These are phyloP conservation scores for Luzula sylvatica DNA, from an alignment of 176 grass and related monocot species.

Conservation along the genomic window DNA sequence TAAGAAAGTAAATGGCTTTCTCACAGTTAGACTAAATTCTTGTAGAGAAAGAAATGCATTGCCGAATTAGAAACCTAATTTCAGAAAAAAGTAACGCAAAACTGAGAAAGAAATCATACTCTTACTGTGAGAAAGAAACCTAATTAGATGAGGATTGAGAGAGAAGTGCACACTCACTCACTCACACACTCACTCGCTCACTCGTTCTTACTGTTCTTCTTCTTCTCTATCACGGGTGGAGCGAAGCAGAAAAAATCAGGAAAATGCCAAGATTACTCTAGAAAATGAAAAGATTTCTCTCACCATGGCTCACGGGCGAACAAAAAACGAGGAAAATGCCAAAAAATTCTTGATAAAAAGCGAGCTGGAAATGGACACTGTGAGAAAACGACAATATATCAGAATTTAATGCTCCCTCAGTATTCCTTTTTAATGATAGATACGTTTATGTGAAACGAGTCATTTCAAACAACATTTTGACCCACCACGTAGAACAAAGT, in stretches of 20 bases:
- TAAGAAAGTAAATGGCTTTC: background rate
- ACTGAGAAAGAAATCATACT: no score
- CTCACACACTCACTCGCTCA: background rate
- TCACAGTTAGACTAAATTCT: background rate
- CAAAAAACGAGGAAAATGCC: background rate
- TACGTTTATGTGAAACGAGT: no score
- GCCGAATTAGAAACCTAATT: no score
- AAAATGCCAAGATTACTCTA: conserved; percentile 18
- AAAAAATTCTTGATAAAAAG: background rate
- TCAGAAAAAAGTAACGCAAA: no score
- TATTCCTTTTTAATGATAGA: background rate
- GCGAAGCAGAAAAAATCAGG: background rate
- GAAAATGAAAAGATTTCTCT: background rate
- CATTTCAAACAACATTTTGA: no score
- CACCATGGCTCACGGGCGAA: conserved; percentile 14
- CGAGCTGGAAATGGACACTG: conserved; percentile 10
- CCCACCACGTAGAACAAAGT: no score
- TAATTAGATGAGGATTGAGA: no score
- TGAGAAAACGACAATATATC: conserved; percentile 12
- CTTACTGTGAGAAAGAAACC: no score
- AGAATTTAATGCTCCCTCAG: background rate
- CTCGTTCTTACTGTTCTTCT: background rate
- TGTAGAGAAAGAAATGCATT: no score
- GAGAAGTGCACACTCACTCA: no score
- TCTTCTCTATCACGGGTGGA: background rate